Base-by-base conservation (phyloP, 108 stramenopile species). In the Mediolabrus comicus region DNA sequence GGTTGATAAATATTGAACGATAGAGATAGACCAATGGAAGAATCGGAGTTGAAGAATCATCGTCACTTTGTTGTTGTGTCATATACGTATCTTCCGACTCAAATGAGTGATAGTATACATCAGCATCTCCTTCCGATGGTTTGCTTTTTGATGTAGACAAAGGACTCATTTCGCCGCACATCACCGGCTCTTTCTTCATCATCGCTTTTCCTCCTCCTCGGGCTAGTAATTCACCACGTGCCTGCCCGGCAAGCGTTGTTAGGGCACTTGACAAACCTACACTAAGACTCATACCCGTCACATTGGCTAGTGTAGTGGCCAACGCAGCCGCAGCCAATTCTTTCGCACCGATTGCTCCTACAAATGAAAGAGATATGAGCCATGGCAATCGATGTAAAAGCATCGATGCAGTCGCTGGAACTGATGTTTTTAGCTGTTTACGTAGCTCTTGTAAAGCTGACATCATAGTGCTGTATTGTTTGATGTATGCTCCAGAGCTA, bases 291-390 rank as follows among this genome's bases (percentile, higher is more conserved):
- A 87, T 60, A 0, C 89, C 89, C 1, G 86, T 90, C 24, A 87
- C 84, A 70, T 90, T 87, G 57, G 78, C 78, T 8, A 90, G 27
- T 1, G 89, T 90, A 3, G 83, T 87, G 0, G 89, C 86, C 36
- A 90, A 59, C 1, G 89, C 84, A 1, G 84, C 86, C 4, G 86
- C 86, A 16, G 89, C 86, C 32, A 90, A 64, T 38, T 85, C 84
- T n/a, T 77, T 29, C 3, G 69, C 43, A 1, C 84, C 84, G 33
- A 86, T 61, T 6, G 38, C 46, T 8, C 89, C 86, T 9, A 84
- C 79, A 41, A 90, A 87, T 7, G 62, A 55, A 7, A 90, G 38
- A 4, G 84, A 80, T 29, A 86, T 67, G 11, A 87, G 55, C 86
- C 86, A 90, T 24, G 86, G 86, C 28, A 79, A 30, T 38, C 78